Evolutionary conservation across 2,329 filamentous ascomycete species (phyloP).

Genomic region (Colletotrichum salicis): DNA sequence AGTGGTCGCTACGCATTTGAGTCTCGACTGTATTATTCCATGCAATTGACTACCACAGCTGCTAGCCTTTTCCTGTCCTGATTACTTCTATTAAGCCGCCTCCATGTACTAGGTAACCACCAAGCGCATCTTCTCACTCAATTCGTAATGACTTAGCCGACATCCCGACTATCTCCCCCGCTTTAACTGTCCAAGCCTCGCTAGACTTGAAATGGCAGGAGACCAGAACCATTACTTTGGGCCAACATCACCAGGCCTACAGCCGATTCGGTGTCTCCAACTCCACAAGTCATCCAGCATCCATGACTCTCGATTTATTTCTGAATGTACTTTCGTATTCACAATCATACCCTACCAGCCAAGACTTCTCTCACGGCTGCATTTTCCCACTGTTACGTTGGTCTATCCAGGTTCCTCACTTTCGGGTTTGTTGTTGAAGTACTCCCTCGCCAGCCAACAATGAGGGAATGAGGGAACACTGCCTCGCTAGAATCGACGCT

Average conservation of each 20-base stretch:
- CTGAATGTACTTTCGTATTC: background rate
- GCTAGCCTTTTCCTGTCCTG: no score
- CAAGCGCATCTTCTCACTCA: background rate
- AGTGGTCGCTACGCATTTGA: background rate
- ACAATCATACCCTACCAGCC: background rate
- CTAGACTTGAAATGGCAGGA: conserved; percentile 22
- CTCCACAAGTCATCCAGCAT: background rate
- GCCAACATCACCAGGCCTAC: conserved; percentile 4
- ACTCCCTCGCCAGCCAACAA: background rate
- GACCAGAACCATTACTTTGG: conserved; percentile 13
- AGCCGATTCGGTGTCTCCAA: background rate
- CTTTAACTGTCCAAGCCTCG: conserved; percentile 1
- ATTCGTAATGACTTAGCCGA: background rate
- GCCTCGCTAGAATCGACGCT: background rate
- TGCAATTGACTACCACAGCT: no score
- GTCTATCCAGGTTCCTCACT: conserved; percentile 14
- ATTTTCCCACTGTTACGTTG: background rate
- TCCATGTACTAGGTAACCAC: background rate
- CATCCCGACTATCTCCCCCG: conserved; percentile 28
- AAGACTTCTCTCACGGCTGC: conserved; percentile 9
- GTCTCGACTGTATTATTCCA: no score
- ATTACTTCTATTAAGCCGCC: background rate
- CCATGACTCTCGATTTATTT: no score
- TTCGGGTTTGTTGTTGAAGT: background rate
- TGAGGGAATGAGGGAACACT: background rate